Evolutionary conservation across 2,329 filamentous ascomycete genomes (phyloP).

Genomic region (Shiraia sp.): DNA sequence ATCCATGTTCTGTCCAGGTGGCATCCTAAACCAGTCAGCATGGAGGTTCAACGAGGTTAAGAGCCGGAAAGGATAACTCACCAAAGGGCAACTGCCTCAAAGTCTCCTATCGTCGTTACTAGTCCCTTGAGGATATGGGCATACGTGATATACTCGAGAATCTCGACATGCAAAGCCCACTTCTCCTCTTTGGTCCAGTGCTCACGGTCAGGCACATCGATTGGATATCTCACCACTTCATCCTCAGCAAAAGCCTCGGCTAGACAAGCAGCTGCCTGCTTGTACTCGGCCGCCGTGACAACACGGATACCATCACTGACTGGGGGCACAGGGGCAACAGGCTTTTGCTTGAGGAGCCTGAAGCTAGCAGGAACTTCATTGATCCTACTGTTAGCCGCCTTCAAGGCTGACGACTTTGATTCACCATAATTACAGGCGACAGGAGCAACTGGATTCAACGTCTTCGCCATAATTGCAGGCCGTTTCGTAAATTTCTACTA

Average conservation of each 20-base stretch:
- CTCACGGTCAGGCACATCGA: constrained; percentile 70
- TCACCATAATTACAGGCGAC: constrained; percentile 38
- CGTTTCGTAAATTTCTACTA: constrained; percentile 43
- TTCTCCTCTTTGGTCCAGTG: constrained; percentile 67
- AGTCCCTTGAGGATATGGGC: constrained; percentile 75
- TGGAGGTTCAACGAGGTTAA: background rate
- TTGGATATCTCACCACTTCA: constrained; percentile 73
- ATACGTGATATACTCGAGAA: constrained; percentile 77
- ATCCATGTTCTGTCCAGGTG: constrained; percentile 73
- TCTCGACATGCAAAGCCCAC: constrained; percentile 76
- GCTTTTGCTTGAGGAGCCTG: constrained; percentile 34
- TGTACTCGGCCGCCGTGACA: constrained; percentile 68
- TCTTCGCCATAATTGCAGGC: constrained; percentile 53
- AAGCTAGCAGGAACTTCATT: constrained; percentile 38
- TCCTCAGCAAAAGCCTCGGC: constrained; percentile 79
- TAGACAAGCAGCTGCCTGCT: constrained; percentile 70
- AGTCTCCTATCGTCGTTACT: constrained; percentile 75
- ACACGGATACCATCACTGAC: constrained; percentile 60
- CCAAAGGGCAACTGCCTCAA: constrained; percentile 80
- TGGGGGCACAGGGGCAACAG: constrained; percentile 24
- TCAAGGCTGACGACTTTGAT: constrained; percentile 45
- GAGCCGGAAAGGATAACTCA: constrained; percentile 49
- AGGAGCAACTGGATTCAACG: constrained; percentile 34
- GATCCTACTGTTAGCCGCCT: constrained; percentile 31
- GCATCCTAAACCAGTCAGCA: constrained; percentile 61